These are phyloP conservation scores for Entonaema liquescens DNA, from an alignment of 495 filamentous ascomycete species.

Conservation along the genomic window DNA sequence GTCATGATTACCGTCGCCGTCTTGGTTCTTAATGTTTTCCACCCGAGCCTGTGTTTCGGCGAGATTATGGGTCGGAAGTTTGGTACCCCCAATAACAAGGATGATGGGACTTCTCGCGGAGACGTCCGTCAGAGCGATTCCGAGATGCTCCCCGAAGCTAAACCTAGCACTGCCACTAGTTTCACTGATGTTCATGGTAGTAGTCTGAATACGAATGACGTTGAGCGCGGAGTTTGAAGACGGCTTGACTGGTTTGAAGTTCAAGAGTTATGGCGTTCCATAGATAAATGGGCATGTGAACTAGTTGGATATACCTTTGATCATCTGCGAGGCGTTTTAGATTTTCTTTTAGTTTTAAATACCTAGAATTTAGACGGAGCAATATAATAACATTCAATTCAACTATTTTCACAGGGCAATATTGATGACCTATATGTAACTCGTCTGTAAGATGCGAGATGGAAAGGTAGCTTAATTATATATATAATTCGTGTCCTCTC, in stretches of 20 bases:
- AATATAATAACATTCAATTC: neutral
- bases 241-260: neutral
- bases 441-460: neutral
- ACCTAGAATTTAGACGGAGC: neutral
- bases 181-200: neutral
- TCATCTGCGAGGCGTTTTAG: neutral
- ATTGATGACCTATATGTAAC: neutral
- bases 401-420: neutral
- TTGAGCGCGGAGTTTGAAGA: constrained; percentile 18
- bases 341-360: neutral
- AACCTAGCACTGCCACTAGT: constrained; percentile 25
- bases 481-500: neutral
- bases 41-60: constrained; percentile 64
- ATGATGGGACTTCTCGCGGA: neutral
- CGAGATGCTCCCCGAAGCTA: constrained; percentile 19
- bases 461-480: neutral
- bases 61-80: constrained; percentile 32
- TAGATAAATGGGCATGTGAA: neutral
- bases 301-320: neutral
- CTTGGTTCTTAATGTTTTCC: constrained; percentile 64
- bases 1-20: constrained; percentile 71
- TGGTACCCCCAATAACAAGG: neutral
- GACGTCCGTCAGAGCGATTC: neutral
- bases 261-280: neutral
- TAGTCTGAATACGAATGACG: constrained; percentile 10